Conservation (phyloP, 192 early-diverging fungal genomes). For the Backusella morwellensis region DNA sequence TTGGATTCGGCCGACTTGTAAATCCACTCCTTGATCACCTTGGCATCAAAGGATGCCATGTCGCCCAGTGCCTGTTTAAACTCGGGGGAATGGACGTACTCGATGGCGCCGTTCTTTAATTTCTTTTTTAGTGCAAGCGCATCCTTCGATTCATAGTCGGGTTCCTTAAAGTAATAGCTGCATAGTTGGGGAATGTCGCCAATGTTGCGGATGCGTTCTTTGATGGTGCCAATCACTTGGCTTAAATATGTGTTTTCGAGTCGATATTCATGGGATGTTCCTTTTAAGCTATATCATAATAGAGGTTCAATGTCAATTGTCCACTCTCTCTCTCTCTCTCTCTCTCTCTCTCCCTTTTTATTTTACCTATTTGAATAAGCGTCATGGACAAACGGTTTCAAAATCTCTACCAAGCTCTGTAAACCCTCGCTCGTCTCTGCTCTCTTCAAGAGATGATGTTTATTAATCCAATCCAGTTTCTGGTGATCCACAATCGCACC, state of each 20-base stretch:
- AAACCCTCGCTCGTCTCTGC: constrained; percentile 43
- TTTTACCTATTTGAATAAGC: constrained; percentile 26
- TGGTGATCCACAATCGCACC: constrained; percentile 60
- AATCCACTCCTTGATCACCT: constrained; percentile 41
- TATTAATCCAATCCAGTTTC: constrained; percentile 77
- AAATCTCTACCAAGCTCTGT: constrained; percentile 36
- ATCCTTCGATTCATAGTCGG: constrained; percentile 42
- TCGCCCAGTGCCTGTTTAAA: background rate
- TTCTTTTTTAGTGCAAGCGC: constrained; percentile 38
- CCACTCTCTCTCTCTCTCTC: background rate
- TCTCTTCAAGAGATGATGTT: constrained; percentile 57
- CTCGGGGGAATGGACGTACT: background rate
- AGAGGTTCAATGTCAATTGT: too few species aligned
- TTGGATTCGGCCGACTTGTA: constrained; percentile 33
- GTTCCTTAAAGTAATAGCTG: constrained; percentile 53
- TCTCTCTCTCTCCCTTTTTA: background rate
- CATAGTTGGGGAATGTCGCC: constrained; percentile 52
- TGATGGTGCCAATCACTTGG: constrained; percentile 44
- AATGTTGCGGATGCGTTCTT: constrained; percentile 57
- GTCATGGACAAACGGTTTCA: constrained; percentile 31
- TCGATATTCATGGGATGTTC: background rate
- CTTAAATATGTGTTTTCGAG: constrained; percentile 42
- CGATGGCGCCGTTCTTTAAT: constrained; percentile 35
- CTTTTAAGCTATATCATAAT: background rate
- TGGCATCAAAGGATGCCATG: constrained; percentile 18